These are phyloP conservation scores for Ceratobasidium sp. DNA, from an alignment of 1,284 basidiomycete genomes.

Conservation along the genomic window DNA sequence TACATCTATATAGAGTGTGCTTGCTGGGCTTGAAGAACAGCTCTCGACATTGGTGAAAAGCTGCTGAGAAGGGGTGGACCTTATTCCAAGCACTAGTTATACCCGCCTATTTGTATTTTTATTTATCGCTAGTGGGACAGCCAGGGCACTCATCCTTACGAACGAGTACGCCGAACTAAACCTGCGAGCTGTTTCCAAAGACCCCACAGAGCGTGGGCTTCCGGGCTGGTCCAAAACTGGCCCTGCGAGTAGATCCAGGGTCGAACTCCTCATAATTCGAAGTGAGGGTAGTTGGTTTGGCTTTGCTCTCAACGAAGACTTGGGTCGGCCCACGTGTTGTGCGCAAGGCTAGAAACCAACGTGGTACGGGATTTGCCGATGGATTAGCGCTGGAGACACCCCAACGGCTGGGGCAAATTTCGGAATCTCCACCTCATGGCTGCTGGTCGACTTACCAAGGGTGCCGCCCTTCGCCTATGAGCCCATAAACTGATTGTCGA, in stretches of 20 bases:
- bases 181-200: constrained; percentile 3
- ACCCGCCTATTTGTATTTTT: constrained; percentile 1
- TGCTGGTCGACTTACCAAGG: neutral
- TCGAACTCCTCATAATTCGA: no score
- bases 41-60: neutral
- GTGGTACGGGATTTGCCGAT: neutral
- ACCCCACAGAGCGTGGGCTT: neutral
- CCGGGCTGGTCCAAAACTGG: no score
- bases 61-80: no score
- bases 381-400: neutral
- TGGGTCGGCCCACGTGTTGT: neutral
- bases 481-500: neutral
- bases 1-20: neutral
- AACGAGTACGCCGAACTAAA: neutral
- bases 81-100: neutral
- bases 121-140: constrained; percentile 9
- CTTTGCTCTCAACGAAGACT: no score
- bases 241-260: no score
- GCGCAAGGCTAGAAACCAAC: neutral
- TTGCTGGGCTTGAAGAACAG: neutral
- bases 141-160: constrained; percentile 14
- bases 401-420: no score
- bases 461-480: neutral
- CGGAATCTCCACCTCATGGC: neutral
- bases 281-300: no score